Percentiles rank a stretch among this genome's conserved stretches.
Evolutionary conservation across 768 basidiomycete species (phyloP).

Genomic region (Tephrocybe sp.): DNA sequence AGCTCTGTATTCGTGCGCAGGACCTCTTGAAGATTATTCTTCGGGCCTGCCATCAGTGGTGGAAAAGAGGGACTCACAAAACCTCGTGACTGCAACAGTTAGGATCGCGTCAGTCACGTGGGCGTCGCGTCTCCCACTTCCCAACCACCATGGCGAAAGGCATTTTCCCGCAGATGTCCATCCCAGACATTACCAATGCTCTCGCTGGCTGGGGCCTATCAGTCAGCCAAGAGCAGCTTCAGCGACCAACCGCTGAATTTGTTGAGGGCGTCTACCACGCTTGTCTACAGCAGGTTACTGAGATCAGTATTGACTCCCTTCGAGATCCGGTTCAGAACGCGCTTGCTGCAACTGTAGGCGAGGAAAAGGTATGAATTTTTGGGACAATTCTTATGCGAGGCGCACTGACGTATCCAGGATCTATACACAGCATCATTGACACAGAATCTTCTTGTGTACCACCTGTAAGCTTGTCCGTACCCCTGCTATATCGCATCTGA

Average conservation of each 20-base stretch:
- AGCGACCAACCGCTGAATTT: conserved; percentile 67
- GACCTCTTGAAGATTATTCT: conserved; percentile 43
- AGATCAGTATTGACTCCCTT: conserved; percentile 57
- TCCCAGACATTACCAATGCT: conserved; percentile 61
- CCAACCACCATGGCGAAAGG: conserved; percentile 41
- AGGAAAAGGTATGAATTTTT: conserved; percentile 53
- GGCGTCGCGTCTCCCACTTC: conserved; percentile 22
- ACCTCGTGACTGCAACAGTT: conserved; percentile 7
- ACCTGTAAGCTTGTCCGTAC: conserved; percentile 49
- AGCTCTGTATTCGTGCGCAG: conserved; percentile 25
- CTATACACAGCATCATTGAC: conserved; percentile 59
- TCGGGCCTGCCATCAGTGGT: conserved; percentile 21
- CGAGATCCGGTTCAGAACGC: conserved; percentile 58
- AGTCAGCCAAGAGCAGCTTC: conserved; percentile 66
- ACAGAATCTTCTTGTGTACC: conserved; percentile 66
- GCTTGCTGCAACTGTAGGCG: conserved; percentile 47
- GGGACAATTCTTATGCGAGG: too few species aligned
- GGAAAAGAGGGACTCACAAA: not conserved
- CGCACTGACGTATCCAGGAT: conserved; percentile 45
- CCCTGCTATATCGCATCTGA: conserved; percentile 2
- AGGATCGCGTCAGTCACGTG: not conserved
- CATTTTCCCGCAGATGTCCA: conserved; percentile 66
- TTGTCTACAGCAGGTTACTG: conserved; percentile 72
- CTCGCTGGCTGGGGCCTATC: conserved; percentile 70
- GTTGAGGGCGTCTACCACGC: conserved; percentile 69